Evolutionary conservation across 1,139 yeast genomes (phyloP).

Genomic region (Protomyces pachydermus): DNA sequence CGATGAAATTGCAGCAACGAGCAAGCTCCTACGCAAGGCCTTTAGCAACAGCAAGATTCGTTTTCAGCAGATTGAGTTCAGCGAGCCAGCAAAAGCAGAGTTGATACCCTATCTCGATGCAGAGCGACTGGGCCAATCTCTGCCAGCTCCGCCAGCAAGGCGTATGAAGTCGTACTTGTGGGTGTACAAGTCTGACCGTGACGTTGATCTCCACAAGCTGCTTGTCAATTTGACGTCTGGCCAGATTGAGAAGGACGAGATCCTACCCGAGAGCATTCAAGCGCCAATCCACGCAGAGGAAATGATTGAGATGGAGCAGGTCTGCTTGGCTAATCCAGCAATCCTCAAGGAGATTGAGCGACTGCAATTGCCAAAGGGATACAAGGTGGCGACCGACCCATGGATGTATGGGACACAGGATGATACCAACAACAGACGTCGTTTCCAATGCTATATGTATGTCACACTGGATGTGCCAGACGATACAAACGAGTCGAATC

Average conservation of each 20-base stretch:
- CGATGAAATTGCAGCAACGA: neutral
- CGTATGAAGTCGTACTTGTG: slow-evolving; percentile 2
- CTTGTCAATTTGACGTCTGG: slow-evolving; percentile 1
- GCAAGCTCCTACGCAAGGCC: slow-evolving; percentile 10
- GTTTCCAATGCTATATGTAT: slow-evolving; percentile 75
- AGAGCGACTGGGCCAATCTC: slow-evolving; percentile 2
- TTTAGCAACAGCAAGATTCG: slow-evolving; percentile 37
- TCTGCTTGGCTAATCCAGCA: slow-evolving; percentile 59
- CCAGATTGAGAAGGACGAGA: neutral
- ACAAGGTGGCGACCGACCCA: slow-evolving; percentile 70
- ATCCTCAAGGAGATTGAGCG: slow-evolving; percentile 72
- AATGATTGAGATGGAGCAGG: slow-evolving; percentile 56
- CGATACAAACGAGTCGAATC: slow-evolving; percentile 46
- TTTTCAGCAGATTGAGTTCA: slow-evolving; percentile 64
- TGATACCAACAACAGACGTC: slow-evolving; percentile 69
- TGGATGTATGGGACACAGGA: slow-evolving; percentile 85
- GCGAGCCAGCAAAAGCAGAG: slow-evolving; percentile 63
- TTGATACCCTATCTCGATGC: slow-evolving; percentile 58
- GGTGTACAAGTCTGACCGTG: slow-evolving; percentile 4
- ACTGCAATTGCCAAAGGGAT: slow-evolving; percentile 51
- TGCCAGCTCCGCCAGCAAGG: neutral
- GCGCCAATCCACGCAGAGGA: slow-evolving; percentile 67
- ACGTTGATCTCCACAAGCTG: slow-evolving; percentile 7
- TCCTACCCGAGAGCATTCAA: slow-evolving; percentile 43
- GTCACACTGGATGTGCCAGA: slow-evolving; percentile 71